Base-by-base conservation (phyloP, 2,329 filamentous ascomycete genomes). In the Nemania bipapillata region DNA sequence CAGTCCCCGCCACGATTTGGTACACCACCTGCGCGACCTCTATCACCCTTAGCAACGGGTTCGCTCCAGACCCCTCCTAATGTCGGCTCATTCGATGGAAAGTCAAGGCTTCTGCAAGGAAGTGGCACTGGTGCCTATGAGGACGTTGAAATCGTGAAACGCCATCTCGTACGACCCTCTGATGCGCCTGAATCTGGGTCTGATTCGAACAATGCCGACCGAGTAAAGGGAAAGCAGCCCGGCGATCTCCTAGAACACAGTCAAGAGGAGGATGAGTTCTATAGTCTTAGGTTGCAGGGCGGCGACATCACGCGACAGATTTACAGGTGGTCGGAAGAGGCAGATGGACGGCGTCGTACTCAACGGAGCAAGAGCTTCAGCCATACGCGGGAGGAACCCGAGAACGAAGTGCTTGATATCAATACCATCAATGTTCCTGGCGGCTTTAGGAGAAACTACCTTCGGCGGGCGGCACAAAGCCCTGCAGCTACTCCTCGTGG, bases 241-340 rank as follows among this genome's bases (percentile, higher is more conserved):
- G 73, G 75, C 49, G 79, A 78, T 7, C 70, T 77, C 42, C 72
- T 75, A 0, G 81, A 81, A n/a, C 76, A 72, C 76, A 81, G 75
- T 74, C 70, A 81, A 17, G 86, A 89, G 69, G 89, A 91, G 5
- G 92, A 96, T 67, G 93, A 97, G 76, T 99, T 99, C 79, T 97
- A 94, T 32, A 98, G 96, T 81, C 81, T 99, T 78, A 90, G 91
- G 77, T 84, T 99, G 54, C 96, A 98, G 79, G 96, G 96, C 68
- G 96, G 96, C 71, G 96, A 99, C 79, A 91, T 97, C 65, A 97
- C 95, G 26, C 87, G 96, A 69, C 93, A 95, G 63, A 97, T 99
- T 75, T 99, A 99, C 84, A 91, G 93, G 74, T 99, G 96, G 93
- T 93, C 94, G 5, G 94, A 98, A 79, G 92, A 96, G 78, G 92